A percentile compares a stretch with the other conserved stretches of the same genome.
Conservation (phyloP, 1,139 yeast species). For the Geotrichum phurueaensis region DNA sequence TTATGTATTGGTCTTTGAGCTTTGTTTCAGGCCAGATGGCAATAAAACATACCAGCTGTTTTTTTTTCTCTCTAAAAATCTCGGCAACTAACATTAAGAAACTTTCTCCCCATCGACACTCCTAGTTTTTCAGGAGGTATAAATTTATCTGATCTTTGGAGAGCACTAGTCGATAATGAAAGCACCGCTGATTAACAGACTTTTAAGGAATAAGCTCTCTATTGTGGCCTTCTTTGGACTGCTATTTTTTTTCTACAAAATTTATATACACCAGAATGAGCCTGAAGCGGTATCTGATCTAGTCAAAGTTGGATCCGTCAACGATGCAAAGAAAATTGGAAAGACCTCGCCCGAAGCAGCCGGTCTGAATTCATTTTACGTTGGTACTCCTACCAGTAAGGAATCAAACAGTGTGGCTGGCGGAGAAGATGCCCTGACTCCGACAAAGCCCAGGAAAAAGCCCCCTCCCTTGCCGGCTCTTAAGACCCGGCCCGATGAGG, state of each 20-base stretch:
- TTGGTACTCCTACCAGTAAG: background rate
- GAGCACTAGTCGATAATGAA: background rate
- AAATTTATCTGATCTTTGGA: background rate
- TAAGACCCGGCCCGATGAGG: background rate
- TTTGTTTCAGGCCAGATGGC: background rate
- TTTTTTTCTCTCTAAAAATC: background rate
- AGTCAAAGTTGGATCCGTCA: background rate
- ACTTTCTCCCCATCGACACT: background rate
- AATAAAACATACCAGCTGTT: background rate
- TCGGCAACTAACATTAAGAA: background rate
- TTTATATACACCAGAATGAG: background rate
- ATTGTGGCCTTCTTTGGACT: background rate
- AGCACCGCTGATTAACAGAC: background rate
- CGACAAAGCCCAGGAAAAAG: background rate
- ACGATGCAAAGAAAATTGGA: slow-evolving; percentile 1
- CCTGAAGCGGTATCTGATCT: background rate
- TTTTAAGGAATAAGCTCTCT: background rate
- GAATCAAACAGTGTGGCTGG: background rate
- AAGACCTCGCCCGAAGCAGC: background rate
- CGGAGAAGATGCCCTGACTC: background rate
- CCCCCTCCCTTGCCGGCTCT: background rate
- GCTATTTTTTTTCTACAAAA: background rate
- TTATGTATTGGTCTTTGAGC: background rate
- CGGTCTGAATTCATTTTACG: background rate
- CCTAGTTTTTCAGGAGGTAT: background rate